phyloP scores from a whole-genome alignment of 306 rosid species.

The Vigna mungo region DNA sequence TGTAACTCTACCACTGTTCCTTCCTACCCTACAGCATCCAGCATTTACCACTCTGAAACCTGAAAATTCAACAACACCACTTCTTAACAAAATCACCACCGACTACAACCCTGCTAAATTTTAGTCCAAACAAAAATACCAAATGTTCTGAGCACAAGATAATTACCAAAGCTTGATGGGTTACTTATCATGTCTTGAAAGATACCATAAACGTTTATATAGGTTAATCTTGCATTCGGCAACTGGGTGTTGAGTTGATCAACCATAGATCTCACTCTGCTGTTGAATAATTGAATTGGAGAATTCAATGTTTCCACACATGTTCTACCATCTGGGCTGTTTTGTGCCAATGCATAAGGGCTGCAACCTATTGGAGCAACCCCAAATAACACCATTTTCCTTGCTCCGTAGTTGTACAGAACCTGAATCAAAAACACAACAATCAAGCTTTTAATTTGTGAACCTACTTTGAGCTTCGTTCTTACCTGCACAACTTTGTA shows the following conservation, averaged over 20 bases:
- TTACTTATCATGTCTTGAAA: slow-evolving; percentile 65
- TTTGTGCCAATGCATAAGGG: slow-evolving; percentile 77
- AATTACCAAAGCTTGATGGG: slow-evolving; percentile 76
- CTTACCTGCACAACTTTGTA: not conserved
- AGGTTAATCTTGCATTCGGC: slow-evolving; percentile 66
- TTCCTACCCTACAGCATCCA: slow-evolving; percentile 91
- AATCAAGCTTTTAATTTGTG: slow-evolving; percentile 4
- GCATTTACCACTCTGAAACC: slow-evolving; percentile 68
- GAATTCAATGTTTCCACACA: slow-evolving; percentile 75
- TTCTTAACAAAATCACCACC: not conserved
- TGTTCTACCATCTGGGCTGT: slow-evolving; percentile 77
- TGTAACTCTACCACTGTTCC: slow-evolving; percentile 84
- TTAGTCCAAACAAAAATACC: not conserved
- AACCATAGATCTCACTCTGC: slow-evolving; percentile 63
- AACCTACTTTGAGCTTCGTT: not conserved
- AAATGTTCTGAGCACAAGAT: not conserved
- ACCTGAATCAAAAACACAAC: slow-evolving; percentile 47
- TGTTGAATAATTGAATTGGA: slow-evolving; percentile 80
- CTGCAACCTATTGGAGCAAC: slow-evolving; percentile 88
- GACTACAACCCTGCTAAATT: not conserved
- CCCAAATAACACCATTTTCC: slow-evolving; percentile 84
- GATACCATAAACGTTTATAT: slow-evolving; percentile 72
- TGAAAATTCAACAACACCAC: slow-evolving; percentile 33
- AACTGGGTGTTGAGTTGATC: slow-evolving; percentile 64
- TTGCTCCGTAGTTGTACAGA: slow-evolving; percentile 81